Evolutionary conservation across 1,139 yeast species (phyloP).

Genomic region (Hansenula lynferdii): DNA sequence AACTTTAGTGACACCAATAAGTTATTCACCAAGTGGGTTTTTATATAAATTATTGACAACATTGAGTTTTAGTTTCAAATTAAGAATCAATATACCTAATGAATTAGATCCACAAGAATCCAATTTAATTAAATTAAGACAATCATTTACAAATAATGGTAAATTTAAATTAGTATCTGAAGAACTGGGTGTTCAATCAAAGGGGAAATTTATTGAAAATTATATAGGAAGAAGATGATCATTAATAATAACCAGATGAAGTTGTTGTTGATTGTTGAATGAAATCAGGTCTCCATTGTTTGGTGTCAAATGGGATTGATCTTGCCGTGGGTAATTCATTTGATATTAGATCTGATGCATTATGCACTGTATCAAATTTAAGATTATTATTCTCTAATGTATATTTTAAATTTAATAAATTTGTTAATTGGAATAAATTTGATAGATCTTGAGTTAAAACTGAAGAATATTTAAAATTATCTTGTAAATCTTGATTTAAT

Average conservation of each 20-base stretch:
- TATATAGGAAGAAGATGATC: constrained; percentile 12
- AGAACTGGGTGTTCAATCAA: constrained; percentile 27
- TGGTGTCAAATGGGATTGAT: constrained; percentile 14
- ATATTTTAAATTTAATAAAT: constrained; percentile 16
- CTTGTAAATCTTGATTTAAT: constrained; percentile 8
- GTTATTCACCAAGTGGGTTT: constrained; percentile 12
- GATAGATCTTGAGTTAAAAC: constrained; percentile 7
- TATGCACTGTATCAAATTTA: constrained; percentile 13
- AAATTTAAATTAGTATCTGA: constrained; percentile 32
- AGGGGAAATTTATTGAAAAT: constrained; percentile 29
- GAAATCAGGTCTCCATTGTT: constrained; percentile 14
- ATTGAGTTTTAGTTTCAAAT: constrained; percentile 22
- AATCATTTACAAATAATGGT: constrained; percentile 32
- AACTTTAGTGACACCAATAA: constrained; percentile 26
- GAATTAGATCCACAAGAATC: constrained; percentile 13
- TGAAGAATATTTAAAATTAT: constrained; percentile 5
- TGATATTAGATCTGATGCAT: constrained; percentile 7
- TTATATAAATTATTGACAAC: constrained; percentile 18
- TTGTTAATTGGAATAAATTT: constrained; percentile 12
- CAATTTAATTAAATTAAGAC: constrained; percentile 26
- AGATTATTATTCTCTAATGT: constrained; percentile 18
- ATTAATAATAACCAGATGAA: constrained; percentile 7
- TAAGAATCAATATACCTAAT: constrained; percentile 24
- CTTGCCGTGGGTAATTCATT: constrained; percentile 20
- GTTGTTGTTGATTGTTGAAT: not conserved